Evolutionary conservation across 1,139 yeast genomes (phyloP), one percentile per base, ranked within the genome.

Genomic region (Torulaspora globosa): DNA sequence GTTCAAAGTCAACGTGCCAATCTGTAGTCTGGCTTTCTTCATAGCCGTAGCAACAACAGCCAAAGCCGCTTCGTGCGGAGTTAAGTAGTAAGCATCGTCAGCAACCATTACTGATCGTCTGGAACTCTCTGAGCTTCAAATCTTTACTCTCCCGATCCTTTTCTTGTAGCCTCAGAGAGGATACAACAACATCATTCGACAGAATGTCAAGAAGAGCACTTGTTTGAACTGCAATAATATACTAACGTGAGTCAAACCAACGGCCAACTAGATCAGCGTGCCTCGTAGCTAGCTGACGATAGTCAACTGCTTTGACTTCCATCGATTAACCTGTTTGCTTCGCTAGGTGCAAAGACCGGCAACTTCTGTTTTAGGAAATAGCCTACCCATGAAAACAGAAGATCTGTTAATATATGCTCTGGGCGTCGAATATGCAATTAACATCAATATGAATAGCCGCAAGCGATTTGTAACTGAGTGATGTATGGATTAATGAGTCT

Each of bases 1-100:
- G 60, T 84, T 84, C 27, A 84, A 59, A 0, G 79, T 54, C 24
- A 84, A 63, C 1, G 80, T 73, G 49, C 80, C 82, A 5, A 80
- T 53, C 48, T 79, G 73, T 19, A 83, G 72, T 59, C 94, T 72
- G 2, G 90, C 77, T 59, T 84, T 84, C 62, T 84, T 84, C 92
- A 84, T 84, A 1, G 87, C 74, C 0, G 92, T 84, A 6, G 94
- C 94, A 27, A 84, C 89, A 41, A 83, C 83, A 0, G 92, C 92
- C 43, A 84, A 64, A 1, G 92, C 92, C 1, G 92, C 81, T 56
- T 84, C 94, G 63, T 84, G 80, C 8, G 90, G 85, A 5, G 88
- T 79, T 44, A 82, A 72, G 59, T 82, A 84, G 55, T 72, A 67
- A 8, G 79, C 70, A 52, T 81, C 85, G 50, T 68, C 72, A 11